phyloP scores from a whole-genome alignment of 2,329 filamentous ascomycete genomes.

The Zarea fungicola region DNA sequence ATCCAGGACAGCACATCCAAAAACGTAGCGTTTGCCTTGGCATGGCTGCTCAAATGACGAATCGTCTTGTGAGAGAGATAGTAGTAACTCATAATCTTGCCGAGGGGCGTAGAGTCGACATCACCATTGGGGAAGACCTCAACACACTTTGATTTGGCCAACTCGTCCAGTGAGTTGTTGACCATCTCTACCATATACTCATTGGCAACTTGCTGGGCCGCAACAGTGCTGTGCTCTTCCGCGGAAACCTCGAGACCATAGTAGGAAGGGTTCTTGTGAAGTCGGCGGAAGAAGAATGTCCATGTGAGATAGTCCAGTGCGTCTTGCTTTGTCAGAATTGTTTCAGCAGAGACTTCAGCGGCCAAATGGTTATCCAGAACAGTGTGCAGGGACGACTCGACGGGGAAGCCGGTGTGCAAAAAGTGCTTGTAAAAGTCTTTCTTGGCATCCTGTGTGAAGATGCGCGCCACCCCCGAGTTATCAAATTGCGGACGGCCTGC shows the following conservation, averaged over 20 bases:
- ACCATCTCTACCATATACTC: conserved; percentile 94
- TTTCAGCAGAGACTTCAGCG: conserved; percentile 90
- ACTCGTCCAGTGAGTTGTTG: conserved; percentile 74
- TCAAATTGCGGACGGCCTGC: conserved; percentile 96
- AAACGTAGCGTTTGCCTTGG: conserved; percentile 70
- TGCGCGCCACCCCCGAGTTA: conserved; percentile 88
- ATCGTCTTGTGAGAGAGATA: conserved; percentile 95
- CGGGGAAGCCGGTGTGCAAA: conserved; percentile 93
- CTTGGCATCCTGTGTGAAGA: conserved; percentile 95
- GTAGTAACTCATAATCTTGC: conserved; percentile 99
- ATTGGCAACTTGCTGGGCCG: conserved; percentile 81
- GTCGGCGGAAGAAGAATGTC: conserved; percentile 97
- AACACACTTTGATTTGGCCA: conserved; percentile 80
- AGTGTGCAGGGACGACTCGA: conserved; percentile 93
- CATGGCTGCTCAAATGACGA: conserved; percentile 72
- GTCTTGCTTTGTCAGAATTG: conserved; percentile 90
- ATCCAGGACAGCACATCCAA: conserved; percentile 86
- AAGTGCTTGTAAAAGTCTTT: conserved; percentile 99
- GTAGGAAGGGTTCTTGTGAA: conserved; percentile 98
- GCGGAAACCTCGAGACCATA: conserved; percentile 92
- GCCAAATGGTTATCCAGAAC: conserved; percentile 95
- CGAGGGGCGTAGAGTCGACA: conserved; percentile 82
- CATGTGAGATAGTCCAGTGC: conserved; percentile 96
- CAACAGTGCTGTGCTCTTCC: conserved; percentile 83
- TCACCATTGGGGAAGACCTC: conserved; percentile 80